Conservation (phyloP, 495 filamentous ascomycete species). For the Aspergillus sclerotiicarbonarius region DNA sequence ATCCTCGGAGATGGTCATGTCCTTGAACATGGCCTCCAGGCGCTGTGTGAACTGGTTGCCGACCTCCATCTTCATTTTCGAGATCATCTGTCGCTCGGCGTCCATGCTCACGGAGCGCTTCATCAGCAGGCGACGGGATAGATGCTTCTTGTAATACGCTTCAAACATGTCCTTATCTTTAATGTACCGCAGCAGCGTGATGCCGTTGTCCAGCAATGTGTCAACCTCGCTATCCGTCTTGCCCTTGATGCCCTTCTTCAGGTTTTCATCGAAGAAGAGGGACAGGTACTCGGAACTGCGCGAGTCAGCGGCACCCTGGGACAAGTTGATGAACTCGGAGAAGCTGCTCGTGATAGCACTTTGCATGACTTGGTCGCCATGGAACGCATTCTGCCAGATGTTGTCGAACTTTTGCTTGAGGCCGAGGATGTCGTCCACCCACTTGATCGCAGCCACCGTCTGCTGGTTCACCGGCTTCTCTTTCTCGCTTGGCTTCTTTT, state of each 20-base stretch:
- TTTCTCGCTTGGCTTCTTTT: slow-evolving; percentile 42
- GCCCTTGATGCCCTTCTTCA: slow-evolving; percentile 89
- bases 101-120: slow-evolving; percentile 84
- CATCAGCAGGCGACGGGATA: slow-evolving; percentile 80
- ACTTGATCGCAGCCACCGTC: slow-evolving; percentile 83
- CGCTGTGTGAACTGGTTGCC: slow-evolving; percentile 91
- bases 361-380: slow-evolving; percentile 72
- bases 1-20: slow-evolving; percentile 89
- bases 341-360: slow-evolving; percentile 82
- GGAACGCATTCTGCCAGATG: slow-evolving; percentile 68
- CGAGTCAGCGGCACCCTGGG: slow-evolving; percentile 47
- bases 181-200: slow-evolving; percentile 80
- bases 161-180: slow-evolving; percentile 95
- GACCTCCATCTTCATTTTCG: slow-evolving; percentile 91
- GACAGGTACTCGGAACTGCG: slow-evolving; percentile 90
- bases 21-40: slow-evolving; percentile 97
- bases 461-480: slow-evolving; percentile 56
- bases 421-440: slow-evolving; percentile 86
- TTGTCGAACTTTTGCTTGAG: slow-evolving; percentile 89
- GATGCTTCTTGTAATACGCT: slow-evolving; percentile 96
- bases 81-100: slow-evolving; percentile 92
- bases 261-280: slow-evolving; percentile 94
- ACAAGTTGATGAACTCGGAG: slow-evolving; percentile 78
- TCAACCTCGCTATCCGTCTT: slow-evolving; percentile 94
- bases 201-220: slow-evolving; percentile 81